Base-by-base conservation (phyloP, 805 yeast genomes). In the Kodamaea sagamina region DNA sequence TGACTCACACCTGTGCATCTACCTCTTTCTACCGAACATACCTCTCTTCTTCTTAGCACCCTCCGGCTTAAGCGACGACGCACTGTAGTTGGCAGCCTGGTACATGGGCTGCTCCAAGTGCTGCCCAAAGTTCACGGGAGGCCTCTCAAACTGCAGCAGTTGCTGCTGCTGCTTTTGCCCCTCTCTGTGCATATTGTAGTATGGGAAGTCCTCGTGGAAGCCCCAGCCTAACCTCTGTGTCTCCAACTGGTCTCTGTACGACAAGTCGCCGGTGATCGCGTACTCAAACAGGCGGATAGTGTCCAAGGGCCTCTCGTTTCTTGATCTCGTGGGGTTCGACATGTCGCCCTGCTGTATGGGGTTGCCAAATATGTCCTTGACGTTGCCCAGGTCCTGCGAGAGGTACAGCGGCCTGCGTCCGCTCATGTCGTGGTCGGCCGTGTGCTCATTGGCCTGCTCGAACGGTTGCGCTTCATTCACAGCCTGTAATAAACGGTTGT, bases 271-370 rank as follows among this genome's bases (percentile, higher is more conserved):
- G 5, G 96, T 88, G 50, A 93, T 89, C 28, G 97, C 83, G 60
- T 84, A 93, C 71, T 93, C 98, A 65, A 93, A 93, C 4, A 87
- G 76, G 54, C 98, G 77, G 57, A 93, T 90, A 2, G 99, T 93
- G 63, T 95, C 99, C 56, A 93, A 71, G 3, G 99, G 99, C 57
- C 99, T 80, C 67, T 93, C 99, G 63, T 90, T 92, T 65, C 99
- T 79, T 15, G 86, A 68, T 57, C 99, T 78, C 5, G 97, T 83
- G 21, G 99, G 99, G 61, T 93, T 93, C 28, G 96, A 88, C 53
- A 85, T 74, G 62, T 93, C 99, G 6, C 95, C 86, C 50, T 79
- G 80, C 2, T 59, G 60, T 56, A 93, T 93, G 5, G 84, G 80
- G 46, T 78, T 78, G 15, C 99, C 99, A 63, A 90, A 92, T 32